Evolutionary conservation across 441 rosid species (phyloP), one percentile per base, ranked within the genome.

Genomic region (Biscutella auriculata): DNA sequence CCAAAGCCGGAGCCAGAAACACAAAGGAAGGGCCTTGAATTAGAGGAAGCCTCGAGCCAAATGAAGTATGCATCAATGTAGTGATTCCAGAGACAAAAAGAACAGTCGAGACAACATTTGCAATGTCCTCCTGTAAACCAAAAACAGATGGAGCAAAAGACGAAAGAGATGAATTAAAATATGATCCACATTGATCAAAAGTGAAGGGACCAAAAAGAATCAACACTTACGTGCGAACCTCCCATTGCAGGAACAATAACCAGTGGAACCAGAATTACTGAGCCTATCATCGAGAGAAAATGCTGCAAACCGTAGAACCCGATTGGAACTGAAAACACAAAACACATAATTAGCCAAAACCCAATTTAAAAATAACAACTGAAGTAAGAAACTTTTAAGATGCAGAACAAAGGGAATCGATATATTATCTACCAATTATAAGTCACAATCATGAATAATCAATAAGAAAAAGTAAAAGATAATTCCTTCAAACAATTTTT

Each of bases 221-320:
- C 44, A 77, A 19, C 95, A 77, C 97, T 82, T 77, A 93, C 97
- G 35, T 80, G 82, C 53, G 76, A 71, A 60, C 98, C 98, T 71
- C 98, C 95, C 98, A 93, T 93, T 45, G 98, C 95, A 52, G 97
- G 98, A 78, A 88, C 97, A 34, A 93, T 79, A 71, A 93, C 85
- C 1, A 84, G 84, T 9, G 98, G 98, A 77, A 87, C 80, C 54
- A 93, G 84, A 75, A 93, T 68, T 73, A 88, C 59, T 11, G 98
- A 93, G 26, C 98, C 98, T 76, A 83, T 68, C 73, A 88, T 77
- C 0, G 98, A 93, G 57, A 93, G 87, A 61, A 77, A 88, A 72
- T 93, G 98, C 76, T 93, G 97, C 74, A 93, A 76, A 35, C 95
- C 98, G 66, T 86, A 88, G 47, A 93, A 79, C 50, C 95, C 90